Evolutionary conservation across 441 rosid genomes (phyloP).

Genomic region (Mallotus japonicus): DNA sequence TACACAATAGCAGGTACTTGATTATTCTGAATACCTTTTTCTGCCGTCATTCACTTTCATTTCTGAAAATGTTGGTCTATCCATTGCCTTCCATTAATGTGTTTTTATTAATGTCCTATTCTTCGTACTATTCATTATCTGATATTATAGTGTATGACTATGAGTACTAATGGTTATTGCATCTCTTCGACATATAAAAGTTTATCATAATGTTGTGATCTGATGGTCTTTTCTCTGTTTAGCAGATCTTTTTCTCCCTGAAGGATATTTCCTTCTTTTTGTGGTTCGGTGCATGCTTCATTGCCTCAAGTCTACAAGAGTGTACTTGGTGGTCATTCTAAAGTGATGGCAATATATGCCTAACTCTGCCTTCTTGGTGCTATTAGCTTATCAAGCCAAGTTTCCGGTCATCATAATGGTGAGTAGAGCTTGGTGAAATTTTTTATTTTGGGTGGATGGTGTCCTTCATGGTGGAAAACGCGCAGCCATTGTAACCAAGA

Average conservation of each 20-base stretch:
- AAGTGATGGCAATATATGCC: conserved; percentile 53
- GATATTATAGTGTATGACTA: background rate
- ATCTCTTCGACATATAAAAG: conserved; percentile 8
- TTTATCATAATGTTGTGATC: conserved; percentile 3
- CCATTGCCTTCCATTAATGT: background rate
- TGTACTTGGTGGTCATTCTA: conserved; percentile 59
- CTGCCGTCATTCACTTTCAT: background rate
- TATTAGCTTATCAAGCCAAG: conserved; percentile 90
- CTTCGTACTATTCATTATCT: background rate
- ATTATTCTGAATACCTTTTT: conserved; percentile 6
- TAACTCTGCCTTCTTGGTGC: conserved; percentile 90
- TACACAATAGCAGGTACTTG: conserved; percentile 14
- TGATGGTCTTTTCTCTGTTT: conserved; percentile 17
- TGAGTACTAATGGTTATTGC: background rate
- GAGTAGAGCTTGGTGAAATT: no score
- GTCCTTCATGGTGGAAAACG: no score
- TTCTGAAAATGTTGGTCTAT: no score
- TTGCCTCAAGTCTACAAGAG: conserved; percentile 54
- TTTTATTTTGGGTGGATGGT: no score
- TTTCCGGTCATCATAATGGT: no score
- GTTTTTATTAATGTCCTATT: background rate
- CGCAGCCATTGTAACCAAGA: no score
- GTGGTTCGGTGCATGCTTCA: conserved; percentile 68
- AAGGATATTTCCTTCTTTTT: conserved; percentile 58
- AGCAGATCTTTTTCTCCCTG: conserved; percentile 55